These are phyloP conservation scores for Malassezia slooffiae DNA, from an alignment of 1,284 basidiomycete species.

Conservation along the genomic window DNA sequence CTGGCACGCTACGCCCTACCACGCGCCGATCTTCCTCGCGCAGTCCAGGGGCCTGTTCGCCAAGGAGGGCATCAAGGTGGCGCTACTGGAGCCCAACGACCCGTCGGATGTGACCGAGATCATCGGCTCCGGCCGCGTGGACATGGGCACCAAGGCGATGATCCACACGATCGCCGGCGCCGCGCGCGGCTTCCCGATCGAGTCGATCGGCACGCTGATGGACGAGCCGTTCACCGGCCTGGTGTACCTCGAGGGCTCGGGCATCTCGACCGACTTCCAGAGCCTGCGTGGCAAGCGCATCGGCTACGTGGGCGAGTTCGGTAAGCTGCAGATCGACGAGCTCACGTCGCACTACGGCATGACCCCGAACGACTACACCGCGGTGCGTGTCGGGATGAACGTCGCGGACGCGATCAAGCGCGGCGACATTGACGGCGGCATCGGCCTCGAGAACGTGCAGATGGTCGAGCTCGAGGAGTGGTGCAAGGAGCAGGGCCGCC, in stretches of 20 bases:
- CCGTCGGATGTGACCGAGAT: slow-evolving; percentile 40
- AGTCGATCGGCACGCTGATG: slow-evolving; percentile 46
- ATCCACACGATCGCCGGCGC: slow-evolving; percentile 48
- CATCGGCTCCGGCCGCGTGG: slow-evolving; percentile 46
- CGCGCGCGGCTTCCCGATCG: slow-evolving; percentile 47
- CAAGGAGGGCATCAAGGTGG: slow-evolving; percentile 48
- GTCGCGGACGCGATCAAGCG: slow-evolving; percentile 47
- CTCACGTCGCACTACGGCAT: slow-evolving; percentile 34
- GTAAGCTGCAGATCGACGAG: slow-evolving; percentile 46
- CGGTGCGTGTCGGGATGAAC: slow-evolving; percentile 48
- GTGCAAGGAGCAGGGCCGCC: slow-evolving; percentile 44
- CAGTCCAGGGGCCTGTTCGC: slow-evolving; percentile 39
- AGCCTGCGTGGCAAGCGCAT: slow-evolving; percentile 48
- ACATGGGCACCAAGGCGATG: slow-evolving; percentile 48
- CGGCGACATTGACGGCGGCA: slow-evolving; percentile 47
- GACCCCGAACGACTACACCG: slow-evolving; percentile 46
- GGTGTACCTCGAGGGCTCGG: slow-evolving; percentile 47
- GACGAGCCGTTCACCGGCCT: slow-evolving; percentile 49
- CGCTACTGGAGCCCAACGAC: slow-evolving; percentile 47
- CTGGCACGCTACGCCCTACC: slow-evolving; percentile 47
- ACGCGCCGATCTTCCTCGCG: slow-evolving; percentile 47
- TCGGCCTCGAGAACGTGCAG: slow-evolving; percentile 47
- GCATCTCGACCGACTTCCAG: slow-evolving; percentile 46
- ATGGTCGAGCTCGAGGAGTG: slow-evolving; percentile 47
- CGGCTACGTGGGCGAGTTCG: slow-evolving; percentile 49